These are phyloP conservation scores for Drechmeria coniospora DNA, from an alignment of 2,329 filamentous ascomycete genomes.

Conservation along the genomic window DNA sequence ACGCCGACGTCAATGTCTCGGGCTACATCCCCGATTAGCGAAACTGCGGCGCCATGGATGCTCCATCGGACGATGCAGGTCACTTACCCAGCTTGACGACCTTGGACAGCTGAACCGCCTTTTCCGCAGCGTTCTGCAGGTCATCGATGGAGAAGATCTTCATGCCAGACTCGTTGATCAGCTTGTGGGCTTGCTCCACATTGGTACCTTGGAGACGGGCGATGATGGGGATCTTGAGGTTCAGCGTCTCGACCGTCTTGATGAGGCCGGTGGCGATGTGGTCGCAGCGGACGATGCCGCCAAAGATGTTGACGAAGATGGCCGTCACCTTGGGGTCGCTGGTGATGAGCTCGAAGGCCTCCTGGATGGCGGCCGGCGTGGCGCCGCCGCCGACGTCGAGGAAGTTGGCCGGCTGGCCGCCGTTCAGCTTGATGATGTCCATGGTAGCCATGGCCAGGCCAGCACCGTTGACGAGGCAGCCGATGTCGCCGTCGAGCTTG, in stretches of 20 bases:
- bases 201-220: slow-evolving; percentile 97
- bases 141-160: slow-evolving; percentile 99
- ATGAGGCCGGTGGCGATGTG: slow-evolving; percentile 94
- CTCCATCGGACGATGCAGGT: neutral
- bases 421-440: slow-evolving; percentile 99
- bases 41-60: neutral
- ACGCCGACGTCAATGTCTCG: slow-evolving; percentile 96
- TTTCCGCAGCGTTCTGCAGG: slow-evolving; percentile 91
- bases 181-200: slow-evolving; percentile 83
- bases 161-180: slow-evolving; percentile 90
- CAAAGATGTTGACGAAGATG: slow-evolving; percentile 99
- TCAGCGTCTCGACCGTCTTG: slow-evolving; percentile 84
- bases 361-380: slow-evolving; percentile 89
- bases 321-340: slow-evolving; percentile 95
- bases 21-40: slow-evolving; percentile 32
- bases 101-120: slow-evolving; percentile 97
- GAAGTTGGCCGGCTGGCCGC: slow-evolving; percentile 93
- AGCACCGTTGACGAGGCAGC: slow-evolving; percentile 96
- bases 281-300: slow-evolving; percentile 95
- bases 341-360: slow-evolving; percentile 97
- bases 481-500: slow-evolving; percentile 98
- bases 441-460: slow-evolving; percentile 99
- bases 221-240: slow-evolving; percentile 92
- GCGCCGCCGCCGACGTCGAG: slow-evolving; percentile 96
- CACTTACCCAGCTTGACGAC: slow-evolving; percentile 90